Conservation (phyloP, 306 rosid genomes). For the Vigna mungo region DNA sequence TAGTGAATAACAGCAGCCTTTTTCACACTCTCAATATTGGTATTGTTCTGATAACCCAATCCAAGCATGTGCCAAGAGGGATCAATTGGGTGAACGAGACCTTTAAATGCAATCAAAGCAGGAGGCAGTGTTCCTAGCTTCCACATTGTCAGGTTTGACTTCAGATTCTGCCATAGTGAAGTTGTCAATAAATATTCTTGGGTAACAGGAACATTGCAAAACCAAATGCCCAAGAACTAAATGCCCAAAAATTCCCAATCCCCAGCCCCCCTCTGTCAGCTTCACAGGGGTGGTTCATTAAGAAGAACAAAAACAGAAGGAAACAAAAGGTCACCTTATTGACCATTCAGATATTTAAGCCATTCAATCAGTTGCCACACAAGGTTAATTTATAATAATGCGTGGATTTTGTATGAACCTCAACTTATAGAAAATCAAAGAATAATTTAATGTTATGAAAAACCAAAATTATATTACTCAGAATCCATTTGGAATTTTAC, state of each 20-base stretch:
- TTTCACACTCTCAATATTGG: conserved; percentile 69
- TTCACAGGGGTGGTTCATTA: not conserved
- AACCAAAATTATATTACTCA: not conserved
- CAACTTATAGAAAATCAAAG: conserved; percentile 24
- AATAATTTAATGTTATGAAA: conserved; percentile 1
- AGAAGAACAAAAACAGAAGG: not conserved
- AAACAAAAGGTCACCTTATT: not conserved
- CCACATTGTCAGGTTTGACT: conserved; percentile 94
- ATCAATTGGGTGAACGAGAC: conserved; percentile 90
- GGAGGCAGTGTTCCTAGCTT: conserved; percentile 98
- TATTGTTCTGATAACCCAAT: conserved; percentile 93
- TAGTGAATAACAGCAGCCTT: conserved; percentile 98
- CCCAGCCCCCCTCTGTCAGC: not conserved
- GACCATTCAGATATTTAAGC: conserved; percentile 8
- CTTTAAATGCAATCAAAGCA: conserved; percentile 89
- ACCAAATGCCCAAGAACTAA: conserved; percentile 14
- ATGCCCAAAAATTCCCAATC: not conserved
- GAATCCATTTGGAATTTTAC: conserved; percentile 43
- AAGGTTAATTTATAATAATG: conserved; percentile 22
- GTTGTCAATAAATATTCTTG: conserved; percentile 40
- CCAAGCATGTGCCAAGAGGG: conserved; percentile 99
- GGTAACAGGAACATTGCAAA: conserved; percentile 27
- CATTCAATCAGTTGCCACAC: not conserved
- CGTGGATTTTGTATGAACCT: not conserved
- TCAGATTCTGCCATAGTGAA: conserved; percentile 79